A percentile compares a stretch with the other conserved stretches of the same genome.
phyloP scores from a whole-genome alignment of 805 yeast species.

The Ogataea wickerhamii region DNA sequence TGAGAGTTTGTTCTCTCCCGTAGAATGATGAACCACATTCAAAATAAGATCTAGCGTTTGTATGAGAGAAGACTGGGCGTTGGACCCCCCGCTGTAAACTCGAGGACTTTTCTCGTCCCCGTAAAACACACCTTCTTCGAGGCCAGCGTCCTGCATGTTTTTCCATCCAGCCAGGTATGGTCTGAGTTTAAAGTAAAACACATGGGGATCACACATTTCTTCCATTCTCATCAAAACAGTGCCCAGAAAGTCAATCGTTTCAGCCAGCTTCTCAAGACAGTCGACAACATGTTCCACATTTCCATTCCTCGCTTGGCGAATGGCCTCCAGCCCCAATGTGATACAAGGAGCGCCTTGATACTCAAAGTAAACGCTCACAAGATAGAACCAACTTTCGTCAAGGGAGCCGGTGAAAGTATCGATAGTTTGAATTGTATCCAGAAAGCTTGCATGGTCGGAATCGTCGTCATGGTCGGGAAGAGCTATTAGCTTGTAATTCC shows the following conservation, averaged over 20 bases:
- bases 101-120: constrained; percentile 59
- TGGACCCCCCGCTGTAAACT: constrained; percentile 81
- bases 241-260: constrained; percentile 69
- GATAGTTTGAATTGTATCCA: constrained; percentile 71
- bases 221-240: constrained; percentile 76
- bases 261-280: constrained; percentile 64
- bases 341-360: constrained; percentile 73
- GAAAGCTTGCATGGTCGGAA: constrained; percentile 33
- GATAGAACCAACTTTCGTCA: constrained; percentile 92
- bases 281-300: constrained; percentile 39
- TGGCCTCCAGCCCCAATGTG: constrained; percentile 62
- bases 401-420: constrained; percentile 85
- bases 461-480: constrained; percentile 36
- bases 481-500: constrained; percentile 71
- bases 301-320: constrained; percentile 49
- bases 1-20: constrained; percentile 46
- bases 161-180: constrained; percentile 95
- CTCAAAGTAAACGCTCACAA: constrained; percentile 85
- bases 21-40: constrained; percentile 72
- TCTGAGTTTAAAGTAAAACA: constrained; percentile 79
- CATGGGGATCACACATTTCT: constrained; percentile 93
- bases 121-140: constrained; percentile 70
- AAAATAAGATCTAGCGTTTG: constrained; percentile 80
- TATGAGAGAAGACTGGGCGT: constrained; percentile 87
- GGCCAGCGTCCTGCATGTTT: constrained; percentile 83